phyloP scores from a whole-genome alignment of 2,329 filamentous ascomycete genomes.

The Penicillium psychrosexuale region DNA sequence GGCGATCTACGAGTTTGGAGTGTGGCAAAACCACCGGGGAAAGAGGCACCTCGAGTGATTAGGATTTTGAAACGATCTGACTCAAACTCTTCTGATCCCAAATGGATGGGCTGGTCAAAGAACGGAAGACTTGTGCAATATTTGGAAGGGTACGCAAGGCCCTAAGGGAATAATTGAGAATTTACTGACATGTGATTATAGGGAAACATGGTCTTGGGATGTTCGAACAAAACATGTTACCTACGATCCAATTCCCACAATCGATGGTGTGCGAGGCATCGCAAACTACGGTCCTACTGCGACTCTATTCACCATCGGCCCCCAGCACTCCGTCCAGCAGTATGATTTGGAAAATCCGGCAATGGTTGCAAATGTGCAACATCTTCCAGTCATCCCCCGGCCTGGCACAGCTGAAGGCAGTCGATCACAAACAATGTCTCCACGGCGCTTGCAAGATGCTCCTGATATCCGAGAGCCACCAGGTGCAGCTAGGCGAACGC shows the following conservation, averaged over 20 bases:
- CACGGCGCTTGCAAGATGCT: conserved; percentile 35
- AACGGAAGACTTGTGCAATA: conserved; percentile 94
- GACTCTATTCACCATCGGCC: conserved; percentile 85
- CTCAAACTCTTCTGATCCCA: conserved; percentile 68
- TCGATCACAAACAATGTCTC: conserved; percentile 25
- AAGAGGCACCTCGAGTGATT: conserved; percentile 80
- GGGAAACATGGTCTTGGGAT: conserved; percentile 93
- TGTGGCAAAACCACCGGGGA: conserved; percentile 73
- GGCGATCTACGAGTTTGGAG: conserved; percentile 96
- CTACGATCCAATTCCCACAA: conserved; percentile 80
- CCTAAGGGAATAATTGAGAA: conserved; percentile 22
- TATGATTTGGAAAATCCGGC: conserved; percentile 86
- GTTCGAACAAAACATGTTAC: conserved; percentile 97
- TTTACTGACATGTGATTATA: conserved; percentile 32
- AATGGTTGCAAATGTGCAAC: conserved; percentile 83
- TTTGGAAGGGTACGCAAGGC: conserved; percentile 70
- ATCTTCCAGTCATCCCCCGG: conserved; percentile 72
- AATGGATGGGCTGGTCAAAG: conserved; percentile 98
- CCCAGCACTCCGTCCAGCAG: conserved; percentile 86
- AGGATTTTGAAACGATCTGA: conserved; percentile 79
- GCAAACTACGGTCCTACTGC: conserved; percentile 87
- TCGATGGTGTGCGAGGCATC: conserved; percentile 75
- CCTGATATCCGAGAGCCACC: conserved; percentile 70
- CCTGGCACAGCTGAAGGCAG: conserved; percentile 75
- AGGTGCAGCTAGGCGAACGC: conserved; percentile 62